Evolutionary conservation across 805 yeast genomes (phyloP).

Genomic region (Candida saitoana): DNA sequence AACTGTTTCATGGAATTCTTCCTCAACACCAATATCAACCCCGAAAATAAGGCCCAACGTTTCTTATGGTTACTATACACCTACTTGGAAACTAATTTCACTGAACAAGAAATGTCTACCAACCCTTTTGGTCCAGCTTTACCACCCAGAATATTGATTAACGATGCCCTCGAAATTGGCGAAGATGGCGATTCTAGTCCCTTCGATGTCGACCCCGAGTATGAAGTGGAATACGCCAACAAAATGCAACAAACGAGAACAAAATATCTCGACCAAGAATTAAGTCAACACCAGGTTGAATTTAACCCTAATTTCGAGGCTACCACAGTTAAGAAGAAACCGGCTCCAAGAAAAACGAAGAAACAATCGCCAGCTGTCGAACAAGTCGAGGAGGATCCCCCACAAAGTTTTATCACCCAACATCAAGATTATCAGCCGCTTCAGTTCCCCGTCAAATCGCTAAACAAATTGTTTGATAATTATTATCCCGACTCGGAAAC

Average conservation of each 20-base stretch:
- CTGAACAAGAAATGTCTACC: constrained; percentile 41
- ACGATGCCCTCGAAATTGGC: constrained; percentile 24
- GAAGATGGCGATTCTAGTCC: constrained; percentile 12
- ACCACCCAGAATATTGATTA: constrained; percentile 30
- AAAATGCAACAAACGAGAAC: constrained; percentile 45
- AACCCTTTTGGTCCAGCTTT: constrained; percentile 56
- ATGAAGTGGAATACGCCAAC: constrained; percentile 45
- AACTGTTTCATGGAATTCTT: constrained; percentile 69
- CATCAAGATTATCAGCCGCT: constrained; percentile 5
- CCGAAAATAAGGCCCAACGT: constrained; percentile 63
- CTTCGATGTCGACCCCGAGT: constrained; percentile 46
- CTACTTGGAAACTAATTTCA: constrained; percentile 69
- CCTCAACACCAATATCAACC: constrained; percentile 55
- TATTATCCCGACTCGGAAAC: constrained; percentile 2
- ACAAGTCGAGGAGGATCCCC: constrained; percentile 1
- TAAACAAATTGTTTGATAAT: constrained; percentile 1
- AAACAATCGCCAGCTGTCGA: constrained; percentile 12
- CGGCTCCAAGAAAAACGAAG: constrained; percentile 17
- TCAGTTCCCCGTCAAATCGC: constrained; percentile 3
- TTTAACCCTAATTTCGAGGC: constrained; percentile 10
- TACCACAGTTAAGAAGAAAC: constrained; percentile 2
- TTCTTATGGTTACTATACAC: constrained; percentile 82
- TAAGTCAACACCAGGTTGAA: constrained; percentile 24
- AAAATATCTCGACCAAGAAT: constrained; percentile 38
- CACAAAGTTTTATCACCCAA: not conserved